Conservation (phyloP, 2,329 filamentous ascomycete species). For the Phialophora chinensis region DNA sequence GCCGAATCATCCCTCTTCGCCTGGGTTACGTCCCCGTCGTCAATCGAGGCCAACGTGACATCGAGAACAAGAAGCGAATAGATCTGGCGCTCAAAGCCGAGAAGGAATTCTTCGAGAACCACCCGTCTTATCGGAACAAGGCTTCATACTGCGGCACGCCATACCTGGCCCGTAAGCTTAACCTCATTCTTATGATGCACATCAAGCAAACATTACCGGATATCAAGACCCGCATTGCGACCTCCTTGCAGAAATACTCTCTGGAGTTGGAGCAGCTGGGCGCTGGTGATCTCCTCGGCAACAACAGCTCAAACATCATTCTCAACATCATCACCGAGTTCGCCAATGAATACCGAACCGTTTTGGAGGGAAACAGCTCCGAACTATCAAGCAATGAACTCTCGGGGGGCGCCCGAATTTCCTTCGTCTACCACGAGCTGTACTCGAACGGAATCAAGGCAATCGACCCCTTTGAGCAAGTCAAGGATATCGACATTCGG, state of each 20-base stretch:
- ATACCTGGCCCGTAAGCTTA: constrained; percentile 94
- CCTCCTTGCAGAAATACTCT: constrained; percentile 89
- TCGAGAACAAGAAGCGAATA: constrained; percentile 97
- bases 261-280: constrained; percentile 81
- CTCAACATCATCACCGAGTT: constrained; percentile 99
- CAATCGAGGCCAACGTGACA: constrained; percentile 96
- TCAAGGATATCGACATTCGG: constrained; percentile 97
- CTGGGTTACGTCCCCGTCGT: constrained; percentile 97
- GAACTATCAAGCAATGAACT: constrained; percentile 93
- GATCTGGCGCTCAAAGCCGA: constrained; percentile 88
- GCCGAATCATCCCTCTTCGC: constrained; percentile 92
- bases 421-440: constrained; percentile 98
- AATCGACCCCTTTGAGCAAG: constrained; percentile 93
- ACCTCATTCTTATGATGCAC: constrained; percentile 99
- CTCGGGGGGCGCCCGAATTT: constrained; percentile 96
- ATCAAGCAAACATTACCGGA: constrained; percentile 99
- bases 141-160: constrained; percentile 97
- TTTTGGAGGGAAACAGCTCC: constrained; percentile 94
- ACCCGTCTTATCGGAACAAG: constrained; percentile 99
- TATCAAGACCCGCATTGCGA: constrained; percentile 96
- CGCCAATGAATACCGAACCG: constrained; percentile 94
- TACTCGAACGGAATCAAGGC: constrained; percentile 98
- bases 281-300: constrained; percentile 85
- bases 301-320: constrained; percentile 90
- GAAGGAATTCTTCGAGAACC: constrained; percentile 96